Base-by-base conservation (phyloP, 192 early-diverging fungal genomes). In the Entomortierella lignicola region DNA sequence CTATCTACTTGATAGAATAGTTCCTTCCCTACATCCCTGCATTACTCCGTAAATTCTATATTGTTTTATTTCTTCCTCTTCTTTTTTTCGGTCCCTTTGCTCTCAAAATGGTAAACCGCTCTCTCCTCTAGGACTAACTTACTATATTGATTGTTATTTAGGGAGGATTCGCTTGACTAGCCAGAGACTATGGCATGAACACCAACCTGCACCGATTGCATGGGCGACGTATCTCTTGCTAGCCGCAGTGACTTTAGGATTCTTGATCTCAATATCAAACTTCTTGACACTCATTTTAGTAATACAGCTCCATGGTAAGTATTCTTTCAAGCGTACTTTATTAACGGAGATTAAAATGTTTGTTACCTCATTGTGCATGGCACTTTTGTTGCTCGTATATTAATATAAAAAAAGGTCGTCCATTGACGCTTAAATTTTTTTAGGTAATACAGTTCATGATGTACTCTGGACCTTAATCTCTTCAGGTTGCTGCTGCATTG, bases 151-250 rank as follows among this genome's bases (percentile, higher is more conserved):
- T 17, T 57, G 18, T 29, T 32, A 15, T 11, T 20, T 60, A 77
- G 73, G 73, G 2, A 59, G 73, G 30, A 77, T 77, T 29, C 73
- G 44, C 13, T 50, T 77, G 32, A 30, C 60, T 27, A 55, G 63
- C 52, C 60, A 48, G 27, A 31, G 55, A 27, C 61, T 60, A 32
- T 69, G 73, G 73, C 53, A 52, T 23, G 66, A 77, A 7, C 60
- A 58, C 15, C 47, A 64, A 12, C 48, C 58, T 20, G 48, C 53
- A 41, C 27, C 65, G 8, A 68, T 67, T 15, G 30, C 48, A 0
- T 30, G 65, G 44, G 57, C 47, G 37, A 57, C 44, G 37, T 47
- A 75, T 31, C 30, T 67, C 8, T 27, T 75, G 0, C 58, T 68
- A 53, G 60, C 67, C 58, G 11, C 43, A 1, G 59, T 75, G 34